Evolutionary conservation across 2,329 filamentous ascomycete genomes (phyloP).

Genomic region (Meredithiella fracta): DNA sequence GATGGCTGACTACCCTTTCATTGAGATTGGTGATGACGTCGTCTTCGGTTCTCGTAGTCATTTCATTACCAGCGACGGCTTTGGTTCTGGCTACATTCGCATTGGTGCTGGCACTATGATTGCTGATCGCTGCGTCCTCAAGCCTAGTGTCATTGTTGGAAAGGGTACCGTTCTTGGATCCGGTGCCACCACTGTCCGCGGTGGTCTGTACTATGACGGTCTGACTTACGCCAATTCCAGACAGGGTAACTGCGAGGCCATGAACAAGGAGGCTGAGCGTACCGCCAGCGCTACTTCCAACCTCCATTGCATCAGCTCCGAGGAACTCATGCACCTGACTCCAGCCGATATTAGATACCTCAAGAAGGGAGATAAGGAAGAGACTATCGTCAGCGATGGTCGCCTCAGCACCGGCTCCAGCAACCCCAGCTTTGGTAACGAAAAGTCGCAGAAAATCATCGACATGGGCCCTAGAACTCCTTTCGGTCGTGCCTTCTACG

Average conservation of each 20-base stretch:
- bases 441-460: neutral
- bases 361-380: neutral
- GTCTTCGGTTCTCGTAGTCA: conserved; percentile 41
- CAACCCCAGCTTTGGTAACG: neutral
- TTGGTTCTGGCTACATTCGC: conserved; percentile 30
- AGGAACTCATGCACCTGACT: conserved; percentile 3
- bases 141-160: conserved; percentile 34
- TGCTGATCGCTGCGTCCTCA: conserved; percentile 36
- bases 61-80: conserved; percentile 35
- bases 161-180: conserved; percentile 35
- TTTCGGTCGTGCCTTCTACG: conserved; percentile 40
- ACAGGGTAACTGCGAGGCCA: conserved; percentile 32
- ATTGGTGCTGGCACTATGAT: conserved; percentile 37
- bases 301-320: neutral
- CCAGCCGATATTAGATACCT: neutral
- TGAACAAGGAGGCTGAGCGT: conserved; percentile 10
- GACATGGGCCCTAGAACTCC: conserved; percentile 20
- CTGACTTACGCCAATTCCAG: conserved; percentile 37
- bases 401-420: neutral
- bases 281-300: neutral
- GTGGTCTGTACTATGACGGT: conserved; percentile 27
- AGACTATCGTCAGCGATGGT: neutral
- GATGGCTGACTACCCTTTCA: conserved; percentile 36
- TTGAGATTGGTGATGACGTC: conserved; percentile 41
- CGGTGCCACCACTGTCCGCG: conserved; percentile 32